Evolutionary conservation across 805 yeast genomes (phyloP).

Genomic region (Metschnikowia chrysomelidarum): DNA sequence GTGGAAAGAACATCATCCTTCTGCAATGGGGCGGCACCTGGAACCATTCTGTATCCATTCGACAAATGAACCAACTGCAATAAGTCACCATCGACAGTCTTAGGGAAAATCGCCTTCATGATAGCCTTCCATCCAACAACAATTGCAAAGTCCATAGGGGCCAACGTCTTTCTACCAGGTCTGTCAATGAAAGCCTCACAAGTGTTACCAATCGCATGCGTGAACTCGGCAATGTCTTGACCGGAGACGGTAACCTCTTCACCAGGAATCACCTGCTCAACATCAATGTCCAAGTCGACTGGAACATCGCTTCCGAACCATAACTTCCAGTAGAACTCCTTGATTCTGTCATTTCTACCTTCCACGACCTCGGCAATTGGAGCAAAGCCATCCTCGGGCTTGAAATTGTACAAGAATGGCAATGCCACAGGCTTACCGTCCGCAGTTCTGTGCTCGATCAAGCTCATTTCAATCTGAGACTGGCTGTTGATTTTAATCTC

Average conservation of each 20-base stretch:
- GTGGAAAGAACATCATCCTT: slow-evolving; percentile 85
- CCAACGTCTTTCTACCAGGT: slow-evolving; percentile 77
- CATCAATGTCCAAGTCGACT: slow-evolving; percentile 70
- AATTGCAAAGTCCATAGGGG: slow-evolving; percentile 99
- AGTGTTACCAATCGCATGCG: slow-evolving; percentile 95
- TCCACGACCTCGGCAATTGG: slow-evolving; percentile 90
- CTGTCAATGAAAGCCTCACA: slow-evolving; percentile 94
- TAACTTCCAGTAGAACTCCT: slow-evolving; percentile 94
- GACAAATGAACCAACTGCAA: slow-evolving; percentile 91
- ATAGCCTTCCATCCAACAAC: slow-evolving; percentile 98
- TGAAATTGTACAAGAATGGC: slow-evolving; percentile 73
- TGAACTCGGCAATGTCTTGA: slow-evolving; percentile 82
- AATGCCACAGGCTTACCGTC: slow-evolving; percentile 73
- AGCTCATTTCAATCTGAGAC: slow-evolving; percentile 59
- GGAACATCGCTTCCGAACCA: slow-evolving; percentile 76
- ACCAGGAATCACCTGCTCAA: slow-evolving; percentile 69
- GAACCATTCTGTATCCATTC: slow-evolving; percentile 88
- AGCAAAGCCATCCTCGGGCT: slow-evolving; percentile 89
- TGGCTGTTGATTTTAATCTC: slow-evolving; percentile 52
- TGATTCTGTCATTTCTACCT: slow-evolving; percentile 89
- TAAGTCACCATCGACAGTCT: slow-evolving; percentile 93
- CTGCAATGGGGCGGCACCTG: slow-evolving; percentile 87
- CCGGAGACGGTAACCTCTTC: slow-evolving; percentile 65
- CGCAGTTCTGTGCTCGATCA: slow-evolving; percentile 87
- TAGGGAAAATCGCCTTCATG: slow-evolving; percentile 97